Conservation (phyloP, 192 early-diverging fungal species). For the Dissophora globulifera region DNA sequence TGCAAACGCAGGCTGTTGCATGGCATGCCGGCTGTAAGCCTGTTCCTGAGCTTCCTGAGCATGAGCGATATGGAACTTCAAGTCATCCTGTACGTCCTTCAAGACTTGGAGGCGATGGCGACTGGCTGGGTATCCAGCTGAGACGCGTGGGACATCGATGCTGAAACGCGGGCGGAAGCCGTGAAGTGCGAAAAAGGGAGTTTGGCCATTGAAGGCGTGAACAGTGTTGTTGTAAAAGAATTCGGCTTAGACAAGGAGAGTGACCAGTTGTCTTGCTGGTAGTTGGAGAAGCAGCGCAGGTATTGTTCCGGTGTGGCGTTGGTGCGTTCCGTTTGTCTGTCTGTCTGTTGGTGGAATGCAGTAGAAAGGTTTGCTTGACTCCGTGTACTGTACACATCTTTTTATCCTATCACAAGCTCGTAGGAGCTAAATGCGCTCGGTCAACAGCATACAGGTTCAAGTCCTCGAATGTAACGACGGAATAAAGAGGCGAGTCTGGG, state of each 20-base stretch:
- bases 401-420: too few species aligned
- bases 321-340: conserved; percentile 56
- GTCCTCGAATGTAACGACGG: conserved; percentile 78
- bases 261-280: conserved; percentile 58
- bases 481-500: conserved; percentile 75
- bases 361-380: conserved; percentile 51
- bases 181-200: not conserved
- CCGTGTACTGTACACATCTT: too few species aligned
- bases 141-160: not conserved
- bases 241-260: conserved; percentile 53
- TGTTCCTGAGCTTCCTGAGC: conserved; percentile 16
- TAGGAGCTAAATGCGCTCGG: too few species aligned
- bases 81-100: conserved; percentile 4
- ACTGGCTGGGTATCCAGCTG: not conserved
- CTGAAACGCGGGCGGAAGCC: conserved; percentile 12
- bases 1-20: not conserved
- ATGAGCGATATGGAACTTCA: conserved; percentile 3
- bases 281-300: conserved; percentile 46
- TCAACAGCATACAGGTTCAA: conserved; percentile 64
- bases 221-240: conserved; percentile 63
- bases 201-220: conserved; percentile 15
- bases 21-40: conserved; percentile 10
- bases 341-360: conserved; percentile 53
- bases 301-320: conserved; percentile 54
- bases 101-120: not conserved